phyloP scores from a whole-genome alignment of 345 rosid genomes.

The Syzygium grande region DNA sequence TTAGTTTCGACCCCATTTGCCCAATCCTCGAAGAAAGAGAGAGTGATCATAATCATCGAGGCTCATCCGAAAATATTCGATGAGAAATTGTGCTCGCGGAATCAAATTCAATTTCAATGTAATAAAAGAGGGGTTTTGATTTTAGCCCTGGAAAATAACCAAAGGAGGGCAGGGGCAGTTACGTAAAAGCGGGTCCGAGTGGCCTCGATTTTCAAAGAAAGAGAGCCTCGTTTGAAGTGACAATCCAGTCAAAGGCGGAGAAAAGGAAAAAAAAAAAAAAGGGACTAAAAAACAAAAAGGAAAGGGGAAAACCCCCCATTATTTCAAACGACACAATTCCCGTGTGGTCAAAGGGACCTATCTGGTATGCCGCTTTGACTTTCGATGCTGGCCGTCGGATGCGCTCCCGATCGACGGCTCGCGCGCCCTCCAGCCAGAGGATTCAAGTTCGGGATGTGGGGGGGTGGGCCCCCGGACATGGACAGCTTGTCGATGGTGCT shows the following conservation, averaged over 20 bases:
- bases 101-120: not conserved
- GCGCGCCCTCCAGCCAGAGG: not conserved
- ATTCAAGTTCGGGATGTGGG: not conserved
- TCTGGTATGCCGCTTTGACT: conserved; percentile 5
- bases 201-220: conserved; percentile 41
- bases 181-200: conserved; percentile 8
- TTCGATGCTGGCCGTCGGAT: not conserved
- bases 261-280: conserved; percentile 2
- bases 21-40: not conserved
- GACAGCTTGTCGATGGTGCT: conserved; percentile 4
- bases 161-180: conserved; percentile 17
- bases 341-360: conserved; percentile 28
- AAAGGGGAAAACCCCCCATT: not conserved
- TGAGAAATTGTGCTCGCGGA: not conserved
- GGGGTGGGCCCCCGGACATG: conserved; percentile 5
- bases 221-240: conserved; percentile 60
- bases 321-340: conserved; percentile 22
- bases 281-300: not conserved
- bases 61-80: not conserved
- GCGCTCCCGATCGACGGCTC: not conserved
- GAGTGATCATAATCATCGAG: not conserved
- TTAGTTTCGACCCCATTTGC: not conserved
- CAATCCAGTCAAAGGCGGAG: conserved; percentile 65
- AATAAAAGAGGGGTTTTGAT: too few relatives aligned
- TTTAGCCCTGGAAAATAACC: too few relatives aligned